Percentiles rank a stretch among this genome's conserved stretches.
Conservation (phyloP, 176 grass and related monocot genomes). For the Raddia guianensis region DNA sequence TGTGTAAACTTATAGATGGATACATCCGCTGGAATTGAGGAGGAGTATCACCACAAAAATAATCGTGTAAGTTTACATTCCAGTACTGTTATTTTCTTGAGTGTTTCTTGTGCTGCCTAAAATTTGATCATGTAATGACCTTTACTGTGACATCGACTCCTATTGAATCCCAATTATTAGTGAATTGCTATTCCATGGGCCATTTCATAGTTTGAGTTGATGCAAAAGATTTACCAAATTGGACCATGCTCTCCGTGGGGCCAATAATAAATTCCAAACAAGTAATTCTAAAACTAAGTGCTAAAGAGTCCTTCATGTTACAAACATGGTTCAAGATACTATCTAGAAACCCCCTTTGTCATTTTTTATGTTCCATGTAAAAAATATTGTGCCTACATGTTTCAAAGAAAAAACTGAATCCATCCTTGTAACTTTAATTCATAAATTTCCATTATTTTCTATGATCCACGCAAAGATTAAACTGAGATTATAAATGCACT, state of each 20-base stretch:
- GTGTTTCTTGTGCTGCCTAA: neutral
- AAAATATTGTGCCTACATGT: neutral
- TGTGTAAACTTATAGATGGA: conserved; percentile 78
- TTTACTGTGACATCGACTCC: too few relatives aligned
- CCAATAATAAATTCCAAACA: neutral
- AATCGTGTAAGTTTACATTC: conserved; percentile 75
- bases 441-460: too few relatives aligned
- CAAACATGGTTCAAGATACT: neutral
- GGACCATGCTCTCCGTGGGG: neutral
- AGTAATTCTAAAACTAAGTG: neutral
- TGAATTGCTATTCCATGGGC: neutral
- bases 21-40: conserved; percentile 81
- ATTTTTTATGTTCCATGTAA: neutral
- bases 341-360: neutral
- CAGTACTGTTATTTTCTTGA: neutral
- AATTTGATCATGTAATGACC: neutral
- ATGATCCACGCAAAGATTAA: too few relatives aligned
- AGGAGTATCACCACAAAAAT: conserved; percentile 93
- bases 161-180: neutral
- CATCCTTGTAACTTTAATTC: neutral
- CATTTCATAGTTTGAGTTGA: neutral
- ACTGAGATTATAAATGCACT: too few relatives aligned
- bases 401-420: neutral
- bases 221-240: neutral
- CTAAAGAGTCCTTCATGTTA: neutral